Percentiles rank a stretch among this genome's conserved stretches.
Evolutionary conservation across 371 early-diverging fungal genomes (phyloP).

Genomic region (Apophysomyces variabilis): DNA sequence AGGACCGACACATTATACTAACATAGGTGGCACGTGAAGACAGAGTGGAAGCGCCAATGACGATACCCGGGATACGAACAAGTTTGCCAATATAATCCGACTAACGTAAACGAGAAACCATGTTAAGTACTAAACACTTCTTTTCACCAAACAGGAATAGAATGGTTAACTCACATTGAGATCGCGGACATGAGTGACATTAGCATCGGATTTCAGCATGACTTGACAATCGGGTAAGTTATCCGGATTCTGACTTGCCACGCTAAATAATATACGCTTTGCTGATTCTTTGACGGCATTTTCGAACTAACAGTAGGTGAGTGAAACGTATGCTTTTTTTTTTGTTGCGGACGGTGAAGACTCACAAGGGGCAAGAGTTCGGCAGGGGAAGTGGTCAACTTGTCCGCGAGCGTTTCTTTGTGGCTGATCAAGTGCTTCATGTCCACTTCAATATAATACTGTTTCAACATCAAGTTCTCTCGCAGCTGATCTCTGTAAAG

Average conservation of each 20-base stretch:
- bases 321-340: not conserved
- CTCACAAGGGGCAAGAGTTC: conserved; percentile 82
- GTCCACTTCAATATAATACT: conserved; percentile 84
- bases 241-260: conserved; percentile 32
- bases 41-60: conserved; percentile 94
- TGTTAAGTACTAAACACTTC: not conserved
- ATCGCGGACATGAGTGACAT: conserved; percentile 84
- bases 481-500: conserved; percentile 85
- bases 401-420: conserved; percentile 83
- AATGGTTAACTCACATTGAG: conserved; percentile 65
- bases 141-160: not conserved
- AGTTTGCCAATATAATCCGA: conserved; percentile 92
- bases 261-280: conserved; percentile 66
- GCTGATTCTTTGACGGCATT: conserved; percentile 77
- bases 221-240: conserved; percentile 88
- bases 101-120: conserved; percentile 37
- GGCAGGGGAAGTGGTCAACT: conserved; percentile 76
- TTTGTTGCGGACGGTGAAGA: not conserved
- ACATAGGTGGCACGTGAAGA: conserved; percentile 88
- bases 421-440: conserved; percentile 81
- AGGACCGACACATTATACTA: conserved; percentile 86
- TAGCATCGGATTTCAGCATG: conserved; percentile 81
- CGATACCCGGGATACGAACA: conserved; percentile 96
- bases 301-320: conserved; percentile 72
- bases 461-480: conserved; percentile 76